Conservation (phyloP, 495 filamentous ascomycete genomes). For the Baudoinia panamericana region DNA sequence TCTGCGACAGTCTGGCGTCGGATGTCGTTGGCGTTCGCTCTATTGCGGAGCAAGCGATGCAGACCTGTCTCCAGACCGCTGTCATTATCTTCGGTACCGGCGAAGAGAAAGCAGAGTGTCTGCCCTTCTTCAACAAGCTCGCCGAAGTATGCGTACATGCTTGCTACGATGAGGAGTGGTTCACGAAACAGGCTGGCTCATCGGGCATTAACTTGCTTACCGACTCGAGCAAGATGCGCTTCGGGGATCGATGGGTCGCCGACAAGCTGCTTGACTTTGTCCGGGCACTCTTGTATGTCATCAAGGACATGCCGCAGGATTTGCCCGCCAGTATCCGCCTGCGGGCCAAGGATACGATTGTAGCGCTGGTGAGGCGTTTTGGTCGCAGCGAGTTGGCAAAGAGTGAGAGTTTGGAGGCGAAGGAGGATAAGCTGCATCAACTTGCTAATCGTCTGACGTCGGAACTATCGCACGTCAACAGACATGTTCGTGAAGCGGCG, state of each 20-base stretch:
- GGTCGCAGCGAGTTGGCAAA: constrained; percentile 49
- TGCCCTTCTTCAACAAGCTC: constrained; percentile 73
- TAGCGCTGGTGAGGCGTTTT: constrained; percentile 45
- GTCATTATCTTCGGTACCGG: constrained; percentile 60
- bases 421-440: constrained; percentile 51
- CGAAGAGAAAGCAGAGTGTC: constrained; percentile 48
- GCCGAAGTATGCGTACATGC: constrained; percentile 76
- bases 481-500: constrained; percentile 75
- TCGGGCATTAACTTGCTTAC: constrained; percentile 78
- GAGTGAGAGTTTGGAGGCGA: constrained; percentile 61
- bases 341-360: constrained; percentile 67
- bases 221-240: constrained; percentile 62
- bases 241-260: constrained; percentile 73
- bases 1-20: constrained; percentile 75
- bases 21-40: constrained; percentile 69
- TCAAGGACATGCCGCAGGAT: constrained; percentile 93
- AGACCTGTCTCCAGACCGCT: constrained; percentile 64
- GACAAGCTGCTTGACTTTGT: constrained; percentile 72
- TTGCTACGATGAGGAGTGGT: constrained; percentile 96
- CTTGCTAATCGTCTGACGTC: constrained; percentile 71
- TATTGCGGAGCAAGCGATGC: constrained; percentile 63
- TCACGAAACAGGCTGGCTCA: constrained; percentile 83
- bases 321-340: constrained; percentile 73
- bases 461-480: constrained; percentile 88
- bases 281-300: constrained; percentile 78